Evolutionary conservation across 305 asterid genomes (phyloP).

Genomic region (Fraxinus latifolia): DNA sequence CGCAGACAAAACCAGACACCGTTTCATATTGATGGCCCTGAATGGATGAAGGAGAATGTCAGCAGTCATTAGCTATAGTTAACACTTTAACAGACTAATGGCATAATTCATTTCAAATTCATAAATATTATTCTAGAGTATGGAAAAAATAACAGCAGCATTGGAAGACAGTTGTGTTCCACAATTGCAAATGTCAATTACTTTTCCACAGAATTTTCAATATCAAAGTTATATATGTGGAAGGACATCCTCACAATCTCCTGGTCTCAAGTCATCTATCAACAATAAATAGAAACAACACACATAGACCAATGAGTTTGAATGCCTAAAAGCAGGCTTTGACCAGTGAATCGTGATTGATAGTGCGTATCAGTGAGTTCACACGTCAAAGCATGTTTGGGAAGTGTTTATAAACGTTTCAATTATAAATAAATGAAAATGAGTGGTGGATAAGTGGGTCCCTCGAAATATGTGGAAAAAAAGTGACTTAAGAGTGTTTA

Average conservation of each 20-base stretch:
- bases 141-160: not conserved
- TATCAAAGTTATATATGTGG: not conserved
- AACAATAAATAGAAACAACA: not conserved
- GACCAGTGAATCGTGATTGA: not conserved
- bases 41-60: slow-evolving; percentile 20
- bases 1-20: slow-evolving; percentile 97
- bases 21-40: slow-evolving; percentile 98
- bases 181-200: not conserved
- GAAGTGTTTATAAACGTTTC: not conserved
- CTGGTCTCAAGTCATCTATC: not conserved
- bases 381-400: not conserved
- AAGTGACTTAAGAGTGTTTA: not conserved
- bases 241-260: not conserved
- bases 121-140: not conserved
- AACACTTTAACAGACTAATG: not conserved
- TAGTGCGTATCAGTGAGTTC: not conserved
- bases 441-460: not conserved
- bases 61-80: slow-evolving; percentile 17
- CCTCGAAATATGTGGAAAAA: not conserved
- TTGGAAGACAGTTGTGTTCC: slow-evolving; percentile 2
- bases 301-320: not conserved
- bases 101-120: not conserved
- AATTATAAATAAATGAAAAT: not conserved
- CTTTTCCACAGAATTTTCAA: not conserved
- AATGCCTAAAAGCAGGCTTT: not conserved